A percentile compares a stretch with the other conserved stretches of the same genome.
These are phyloP conservation scores for Geotrichum klebahnii DNA, from an alignment of 1,139 yeast species.

Conservation along the genomic window DNA sequence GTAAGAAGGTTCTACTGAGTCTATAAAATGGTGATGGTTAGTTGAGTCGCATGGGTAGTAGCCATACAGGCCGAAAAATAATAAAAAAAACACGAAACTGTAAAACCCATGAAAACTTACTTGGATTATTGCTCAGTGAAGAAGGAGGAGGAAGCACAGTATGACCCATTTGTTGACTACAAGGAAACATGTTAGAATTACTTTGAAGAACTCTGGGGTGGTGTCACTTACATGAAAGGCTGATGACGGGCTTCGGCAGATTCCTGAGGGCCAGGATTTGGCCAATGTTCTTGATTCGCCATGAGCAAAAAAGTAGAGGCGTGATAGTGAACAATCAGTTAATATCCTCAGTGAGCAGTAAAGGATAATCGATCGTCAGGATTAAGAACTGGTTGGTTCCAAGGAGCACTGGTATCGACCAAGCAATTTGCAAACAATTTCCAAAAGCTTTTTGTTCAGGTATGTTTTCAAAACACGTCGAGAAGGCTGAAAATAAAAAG, in stretches of 20 bases:
- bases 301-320: no score
- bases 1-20: constrained; percentile 30
- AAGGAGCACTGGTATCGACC: no score
- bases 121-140: constrained; percentile 25
- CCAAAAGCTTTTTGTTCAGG: no score
- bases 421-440: no score
- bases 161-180: constrained; percentile 29
- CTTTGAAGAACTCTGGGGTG: background rate
- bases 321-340: no score
- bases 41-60: background rate
- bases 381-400: no score
- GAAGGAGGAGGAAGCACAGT: constrained; percentile 37
- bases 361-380: no score
- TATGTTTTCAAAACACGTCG: no score
- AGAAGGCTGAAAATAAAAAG: no score
- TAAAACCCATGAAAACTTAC: constrained; percentile 20
- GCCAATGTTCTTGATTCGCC: constrained; percentile 21
- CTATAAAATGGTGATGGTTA: constrained; percentile 9
- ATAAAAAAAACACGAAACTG: background rate
- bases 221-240: constrained; percentile 27
- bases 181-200: background rate
- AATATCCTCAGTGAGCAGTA: no score
- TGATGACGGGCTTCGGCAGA: constrained; percentile 22
- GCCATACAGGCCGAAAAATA: no score
- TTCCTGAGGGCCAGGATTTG: constrained; percentile 15